Conservation (phyloP, 2,329 filamentous ascomycete species). For the Ophiostoma sp. region DNA sequence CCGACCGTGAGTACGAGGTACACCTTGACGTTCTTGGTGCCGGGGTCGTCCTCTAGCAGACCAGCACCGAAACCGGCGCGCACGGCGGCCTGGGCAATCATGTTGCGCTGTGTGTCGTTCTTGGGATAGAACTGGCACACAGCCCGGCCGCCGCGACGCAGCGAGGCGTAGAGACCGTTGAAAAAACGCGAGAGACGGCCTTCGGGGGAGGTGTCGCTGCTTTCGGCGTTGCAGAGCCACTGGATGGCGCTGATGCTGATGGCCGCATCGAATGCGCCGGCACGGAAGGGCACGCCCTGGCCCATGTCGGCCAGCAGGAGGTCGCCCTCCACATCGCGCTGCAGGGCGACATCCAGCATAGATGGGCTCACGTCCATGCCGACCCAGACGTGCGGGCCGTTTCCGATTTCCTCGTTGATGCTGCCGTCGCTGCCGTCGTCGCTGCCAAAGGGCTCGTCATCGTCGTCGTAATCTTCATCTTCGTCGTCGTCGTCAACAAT, state of each 20-base stretch:
- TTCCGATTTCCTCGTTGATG: constrained; percentile 58
- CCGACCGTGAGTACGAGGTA: constrained; percentile 93
- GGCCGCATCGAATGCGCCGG: constrained; percentile 89
- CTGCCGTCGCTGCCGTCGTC: constrained; percentile 19
- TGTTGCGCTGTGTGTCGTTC: constrained; percentile 82
- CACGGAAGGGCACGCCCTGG: constrained; percentile 88
- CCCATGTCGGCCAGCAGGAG: constrained; percentile 92
- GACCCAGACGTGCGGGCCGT: constrained; percentile 90
- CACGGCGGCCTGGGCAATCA: constrained; percentile 88
- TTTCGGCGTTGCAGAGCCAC: constrained; percentile 96
- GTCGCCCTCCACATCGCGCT: constrained; percentile 88
- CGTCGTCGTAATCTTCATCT: constrained; percentile 11
- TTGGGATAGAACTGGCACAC: constrained; percentile 99
- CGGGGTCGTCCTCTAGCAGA: constrained; percentile 88
- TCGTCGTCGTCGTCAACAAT: background rate
- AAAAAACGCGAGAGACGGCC: constrained; percentile 82
- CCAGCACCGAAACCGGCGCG: constrained; percentile 94
- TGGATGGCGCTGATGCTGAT: constrained; percentile 96
- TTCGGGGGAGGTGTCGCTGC: constrained; percentile 72
- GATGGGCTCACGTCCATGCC: constrained; percentile 91
- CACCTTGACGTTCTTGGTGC: constrained; percentile 94
- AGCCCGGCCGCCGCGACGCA: constrained; percentile 78
- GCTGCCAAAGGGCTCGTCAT: constrained; percentile 9
- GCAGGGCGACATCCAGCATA: constrained; percentile 95
- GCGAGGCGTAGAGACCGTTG: constrained; percentile 78